These are phyloP conservation scores for Pulveroboletus sp. DNA, from an alignment of 768 basidiomycete genomes.

Conservation along the genomic window DNA sequence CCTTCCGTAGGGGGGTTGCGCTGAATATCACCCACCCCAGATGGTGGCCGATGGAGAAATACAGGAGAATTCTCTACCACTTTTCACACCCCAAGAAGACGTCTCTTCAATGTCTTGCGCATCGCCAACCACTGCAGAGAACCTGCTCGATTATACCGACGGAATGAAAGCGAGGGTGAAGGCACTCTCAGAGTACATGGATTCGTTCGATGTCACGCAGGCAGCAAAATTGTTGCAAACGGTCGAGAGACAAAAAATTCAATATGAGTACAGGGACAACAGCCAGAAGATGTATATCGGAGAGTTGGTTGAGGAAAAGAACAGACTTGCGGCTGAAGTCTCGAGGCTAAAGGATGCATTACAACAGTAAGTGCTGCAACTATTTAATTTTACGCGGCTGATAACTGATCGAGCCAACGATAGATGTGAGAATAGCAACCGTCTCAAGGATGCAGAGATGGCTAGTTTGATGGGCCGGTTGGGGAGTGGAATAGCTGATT, in stretches of 20 bases:
- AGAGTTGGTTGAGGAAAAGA: constrained; percentile 17
- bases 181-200: constrained; percentile 22
- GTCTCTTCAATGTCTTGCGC: constrained; percentile 7
- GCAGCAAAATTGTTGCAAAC: constrained; percentile 13
- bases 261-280: constrained; percentile 20
- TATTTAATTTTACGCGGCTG: not conserved
- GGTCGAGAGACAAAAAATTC: constrained; percentile 21
- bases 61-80: constrained; percentile 18
- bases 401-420: not conserved
- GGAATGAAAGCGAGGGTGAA: constrained; percentile 23
- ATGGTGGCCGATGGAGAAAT: not conserved
- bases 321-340: constrained; percentile 13
- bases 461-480: not conserved
- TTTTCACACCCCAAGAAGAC: constrained; percentile 14
- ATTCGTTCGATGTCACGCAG: constrained; percentile 22
- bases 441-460: constrained; percentile 7
- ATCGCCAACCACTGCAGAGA: constrained; percentile 25
- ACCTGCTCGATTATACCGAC: constrained; percentile 22
- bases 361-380: constrained; percentile 8
- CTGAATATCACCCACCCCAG: not conserved
- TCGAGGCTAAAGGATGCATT: constrained; percentile 14
- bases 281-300: constrained; percentile 21
- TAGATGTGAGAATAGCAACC: constrained; percentile 8
- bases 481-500: constrained; percentile 9
- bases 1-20: not conserved